Base-by-base conservation (phyloP, 179 eudicot species). In the Beta lomatogona region DNA sequence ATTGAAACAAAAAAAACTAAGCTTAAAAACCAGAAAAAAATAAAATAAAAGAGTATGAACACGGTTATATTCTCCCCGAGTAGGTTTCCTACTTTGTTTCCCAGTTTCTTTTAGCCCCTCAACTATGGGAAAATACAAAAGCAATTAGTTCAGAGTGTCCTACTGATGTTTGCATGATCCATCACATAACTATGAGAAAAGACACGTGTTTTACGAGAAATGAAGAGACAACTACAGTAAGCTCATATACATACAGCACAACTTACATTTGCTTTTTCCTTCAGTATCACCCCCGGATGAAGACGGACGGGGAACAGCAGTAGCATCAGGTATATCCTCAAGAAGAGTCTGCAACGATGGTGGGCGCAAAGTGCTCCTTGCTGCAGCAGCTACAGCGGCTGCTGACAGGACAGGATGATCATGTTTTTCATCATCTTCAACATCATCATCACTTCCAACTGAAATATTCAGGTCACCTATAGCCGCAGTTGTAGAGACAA, bases 221-320 rank as follows among this genome's bases (percentile, higher is more conserved):
- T 31, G n/a, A 65, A 48, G 8, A 68, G 16, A 63, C 64, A 60
- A 45, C n/a, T 61, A 80, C 77, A 46, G 44, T 72, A 68, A 41
- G 78, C 25, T 7, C 61, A 67, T 46, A 75, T 54, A 53, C 19
- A 53, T 70, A 79, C 55, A 41, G 77, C 52, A 63, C 50, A 64
- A 77, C 90, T 79, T 76, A 96, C 99, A 94, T 91, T 91, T 94
- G 91, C 93, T 94, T 87, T 90, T 96, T 80, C 96, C 98, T 82
- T 96, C 99, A 83, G 99, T 94, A 86, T 96, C 99, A 77, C 94
- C 98, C 4, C 96, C 99, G 80, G 98, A 94, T 71, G 99, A 95
- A 79, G 90, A 89, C 75, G 93, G 79, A 64, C 85, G 95, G 68
- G 85, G 96, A 84, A 80, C 89, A 80, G 94, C 91, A 79, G 92